Evolutionary conservation across 805 yeast genomes (phyloP), one percentile per base, ranked within the genome.

Genomic region (Cephaloascus albidus): DNA sequence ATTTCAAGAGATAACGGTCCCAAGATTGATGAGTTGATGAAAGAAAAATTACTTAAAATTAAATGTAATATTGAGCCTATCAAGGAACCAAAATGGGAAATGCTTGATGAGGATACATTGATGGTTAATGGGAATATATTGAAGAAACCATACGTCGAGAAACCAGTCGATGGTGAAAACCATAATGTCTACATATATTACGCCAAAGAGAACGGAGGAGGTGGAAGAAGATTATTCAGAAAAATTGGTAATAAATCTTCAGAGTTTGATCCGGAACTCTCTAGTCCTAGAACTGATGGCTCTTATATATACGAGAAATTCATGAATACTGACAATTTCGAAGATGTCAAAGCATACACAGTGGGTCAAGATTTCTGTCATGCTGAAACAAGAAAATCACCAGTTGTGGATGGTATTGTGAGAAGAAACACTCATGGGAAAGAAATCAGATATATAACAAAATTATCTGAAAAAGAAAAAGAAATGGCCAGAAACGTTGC

Each of bases 371-470:
- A 66, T 16, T 93, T 75, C 54, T 93, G 98, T 57, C 99, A 93
- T 59, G 99, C 98, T 0, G 99, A 93, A 56, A 93, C 99, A 1
- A 74, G 99, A 53, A 93, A 93, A 58, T 87, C 96, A 0, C 99
- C 99, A 1, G 98, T 93, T 3, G 98, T 93, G n/a, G 99, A 93
- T 63, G 99, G 99, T 36, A 85, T 93, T 42, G 99, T 93, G 19
- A 74, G 97, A 53, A 76, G 99, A 58, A 93, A 93, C 55, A 89
- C 97, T 1, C 95, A 89, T 52, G 99, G 99, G 36, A 93, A 93
- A 58, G 99, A 93, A 61, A 81, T 93, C 36, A 73, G 99, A 46
- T 93, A 84, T 53, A 73, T 93, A 28, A 90, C 98, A 1, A 78
- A 82, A 47, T 66, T 93, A 39, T 65, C 85, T 2, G 75, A 71